Base-by-base conservation (phyloP, 768 basidiomycete genomes). In the Kwoniella bestiolae region DNA sequence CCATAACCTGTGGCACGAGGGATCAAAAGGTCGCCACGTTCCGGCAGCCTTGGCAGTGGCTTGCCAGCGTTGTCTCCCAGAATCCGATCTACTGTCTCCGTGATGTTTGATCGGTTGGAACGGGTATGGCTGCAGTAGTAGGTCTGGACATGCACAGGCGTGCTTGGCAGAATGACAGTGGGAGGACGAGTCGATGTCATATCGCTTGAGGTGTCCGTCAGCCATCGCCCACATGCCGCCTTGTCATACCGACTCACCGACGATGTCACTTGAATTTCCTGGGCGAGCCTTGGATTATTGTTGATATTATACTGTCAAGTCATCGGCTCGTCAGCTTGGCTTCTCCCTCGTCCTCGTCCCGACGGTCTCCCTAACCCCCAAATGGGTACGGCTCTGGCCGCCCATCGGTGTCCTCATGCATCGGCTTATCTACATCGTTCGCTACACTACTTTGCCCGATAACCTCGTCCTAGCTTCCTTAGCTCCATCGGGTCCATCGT, bases 121-220 rank as follows among this genome's bases (percentile, higher is more conserved):
- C 55, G 14, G 23, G 55, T 34, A 12, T 41, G 51, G 23, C 9
- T 29, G 28, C 51, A 53, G 51, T 53, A 53, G 28, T 34, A 34
- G 16, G 51, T 34, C 9, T 53, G 51, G 25, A 53, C 51, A 7
- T 53, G 51, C 6, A 26, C 23, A 8, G 28, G 51, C 14, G 12
- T 12, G 26, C 21, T 1, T 6, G 51, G 8, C 21, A 8, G 28
- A n/a, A 53, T 53, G 51, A 53, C 51, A n/a, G 45, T 14, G 7
- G 45, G 45, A 8, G 8, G 12, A 2, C 45, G 3, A 47, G n/a
- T 14, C 23, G n/a, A 18, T 7, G n/a, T 11, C 21, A n/a, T 11
- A 25, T 47, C 23, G 8, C 45, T 16, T 25, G 23, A 25, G 2
- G 45, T 7, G 45, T 41, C 38, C 38, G 38, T 41, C 18, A 8